Evolutionary conservation across 257 asterid species (phyloP).

Genomic region (Nicotiana attenuata): DNA sequence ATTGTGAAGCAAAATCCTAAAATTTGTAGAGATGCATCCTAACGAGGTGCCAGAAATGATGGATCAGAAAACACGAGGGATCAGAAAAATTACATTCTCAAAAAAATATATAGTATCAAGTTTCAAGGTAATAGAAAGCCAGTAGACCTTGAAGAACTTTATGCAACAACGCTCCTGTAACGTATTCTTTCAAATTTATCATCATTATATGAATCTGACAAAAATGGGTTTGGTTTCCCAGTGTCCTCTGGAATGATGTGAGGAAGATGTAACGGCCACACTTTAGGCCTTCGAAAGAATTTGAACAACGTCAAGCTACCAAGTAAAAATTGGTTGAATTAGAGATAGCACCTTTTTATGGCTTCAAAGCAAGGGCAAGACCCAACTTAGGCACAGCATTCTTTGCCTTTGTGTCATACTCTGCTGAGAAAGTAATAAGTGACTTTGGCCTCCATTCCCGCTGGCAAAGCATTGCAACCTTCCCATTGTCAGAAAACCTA

Average conservation of each 20-base stretch:
- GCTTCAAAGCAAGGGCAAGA: conserved; percentile 66
- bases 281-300: conserved; percentile 17
- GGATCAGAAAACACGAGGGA: neutral
- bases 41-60: no score
- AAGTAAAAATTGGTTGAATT: conserved; percentile 13
- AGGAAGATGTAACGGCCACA: conserved; percentile 19
- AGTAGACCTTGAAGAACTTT: neutral
- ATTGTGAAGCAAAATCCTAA: no score
- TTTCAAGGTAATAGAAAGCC: neutral
- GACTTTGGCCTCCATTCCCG: conserved; percentile 88
- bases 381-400: conserved; percentile 55
- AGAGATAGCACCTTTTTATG: conserved; percentile 39
- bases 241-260: conserved; percentile 12
- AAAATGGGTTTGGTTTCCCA: conserved; percentile 25
- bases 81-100: neutral
- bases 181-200: conserved; percentile 21
- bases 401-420: conserved; percentile 57
- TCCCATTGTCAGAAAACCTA: conserved; percentile 63
- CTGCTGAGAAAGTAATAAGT: conserved; percentile 64
- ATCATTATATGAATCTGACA: conserved; percentile 26
- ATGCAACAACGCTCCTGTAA: conserved; percentile 1
- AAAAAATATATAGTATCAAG: neutral
- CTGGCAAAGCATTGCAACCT: conserved; percentile 58
- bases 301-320: conserved; percentile 11
- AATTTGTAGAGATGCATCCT: no score